Base-by-base conservation (phyloP, 192 early-diverging fungal species). In the Diversispora eburnea region DNA sequence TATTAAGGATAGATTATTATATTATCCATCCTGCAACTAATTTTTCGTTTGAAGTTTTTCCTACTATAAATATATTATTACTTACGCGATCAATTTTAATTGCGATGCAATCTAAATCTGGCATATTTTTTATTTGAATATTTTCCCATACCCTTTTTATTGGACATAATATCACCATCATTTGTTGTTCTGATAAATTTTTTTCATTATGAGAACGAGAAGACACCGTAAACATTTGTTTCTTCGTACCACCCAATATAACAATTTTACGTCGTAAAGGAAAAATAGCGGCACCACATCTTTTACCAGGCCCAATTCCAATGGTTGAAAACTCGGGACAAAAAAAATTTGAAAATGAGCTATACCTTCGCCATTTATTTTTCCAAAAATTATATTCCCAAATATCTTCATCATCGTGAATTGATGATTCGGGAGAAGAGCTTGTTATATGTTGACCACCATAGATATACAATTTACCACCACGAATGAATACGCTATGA, bases 351-450 rank as follows among this genome's bases (percentile, higher is more conserved):
- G 63, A 65, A 6, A 20, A 20, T 22, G 49, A 25, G 1, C 15
- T 8, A 9, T 56, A 57, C 41, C 42, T 70, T 10, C 20, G 33
- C 68, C 68, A 70, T n/a, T 6, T 17, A 17, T 56, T n/a, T 42
- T 70, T 42, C 42, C 8, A 12, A 13, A 20, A n/a, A 41, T 70
- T 39, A 19, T 42, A 70, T n/a, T 45, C 41, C 54, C 52, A 70
- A 57, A 57, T 43, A 42, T 57, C 39, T 3, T 70, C 68, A 20
- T 70, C 54, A 13, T 70, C 55, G 9, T 70, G 68, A 25, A 70
- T 57, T 70, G n/a, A 8, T 0, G 42, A 42, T 19, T 41, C 17
- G 22, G 13, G 15, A 3, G 49, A 54, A 43, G 5, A n/a, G 1
- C 0, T 48, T 41, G 22, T 56, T 6, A 7, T 56, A 4, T 70